phyloP scores from a whole-genome alignment of 2,329 filamentous ascomycete genomes.

The Alternaria alternata region DNA sequence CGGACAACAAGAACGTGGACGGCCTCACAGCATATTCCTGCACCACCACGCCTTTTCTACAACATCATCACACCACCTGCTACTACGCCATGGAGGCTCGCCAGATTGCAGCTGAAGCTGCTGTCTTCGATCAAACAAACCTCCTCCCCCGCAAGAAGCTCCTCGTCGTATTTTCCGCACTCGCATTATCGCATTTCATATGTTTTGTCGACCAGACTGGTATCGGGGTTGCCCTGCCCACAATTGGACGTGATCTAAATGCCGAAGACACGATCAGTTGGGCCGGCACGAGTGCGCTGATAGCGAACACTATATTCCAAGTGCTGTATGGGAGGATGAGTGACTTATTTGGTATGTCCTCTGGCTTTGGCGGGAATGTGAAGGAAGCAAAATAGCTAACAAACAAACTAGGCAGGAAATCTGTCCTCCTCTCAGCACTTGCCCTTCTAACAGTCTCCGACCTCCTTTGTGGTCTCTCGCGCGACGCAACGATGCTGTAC shows the following conservation, averaged over 20 bases:
- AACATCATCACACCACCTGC: neutral
- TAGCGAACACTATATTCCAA: conserved; percentile 69
- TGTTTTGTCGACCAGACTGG: conserved; percentile 67
- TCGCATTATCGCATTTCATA: conserved; percentile 63
- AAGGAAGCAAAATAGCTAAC: neutral
- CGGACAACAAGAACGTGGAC: neutral
- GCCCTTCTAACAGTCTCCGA: conserved; percentile 64
- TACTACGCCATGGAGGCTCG: conserved; percentile 6
- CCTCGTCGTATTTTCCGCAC: conserved; percentile 60
- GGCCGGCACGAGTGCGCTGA: conserved; percentile 62
- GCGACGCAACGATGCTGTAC: conserved; percentile 66
- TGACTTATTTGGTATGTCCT: conserved; percentile 62
- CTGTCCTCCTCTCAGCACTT: conserved; percentile 62
- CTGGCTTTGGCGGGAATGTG: neutral
- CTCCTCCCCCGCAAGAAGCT: conserved; percentile 62
- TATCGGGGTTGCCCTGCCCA: conserved; percentile 55
- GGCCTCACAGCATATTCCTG: neutral
- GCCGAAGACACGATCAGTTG: conserved; percentile 62
- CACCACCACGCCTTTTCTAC: neutral
- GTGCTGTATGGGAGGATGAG: conserved; percentile 70
- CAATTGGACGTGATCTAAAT: conserved; percentile 49
- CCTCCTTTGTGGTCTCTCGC: conserved; percentile 66
- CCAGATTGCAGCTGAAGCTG: conserved; percentile 23
- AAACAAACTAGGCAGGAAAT: conserved; percentile 19
- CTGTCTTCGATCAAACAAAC: conserved; percentile 58